Conservation (phyloP, 345 rosid species). For the Eucalyptus marginata region DNA sequence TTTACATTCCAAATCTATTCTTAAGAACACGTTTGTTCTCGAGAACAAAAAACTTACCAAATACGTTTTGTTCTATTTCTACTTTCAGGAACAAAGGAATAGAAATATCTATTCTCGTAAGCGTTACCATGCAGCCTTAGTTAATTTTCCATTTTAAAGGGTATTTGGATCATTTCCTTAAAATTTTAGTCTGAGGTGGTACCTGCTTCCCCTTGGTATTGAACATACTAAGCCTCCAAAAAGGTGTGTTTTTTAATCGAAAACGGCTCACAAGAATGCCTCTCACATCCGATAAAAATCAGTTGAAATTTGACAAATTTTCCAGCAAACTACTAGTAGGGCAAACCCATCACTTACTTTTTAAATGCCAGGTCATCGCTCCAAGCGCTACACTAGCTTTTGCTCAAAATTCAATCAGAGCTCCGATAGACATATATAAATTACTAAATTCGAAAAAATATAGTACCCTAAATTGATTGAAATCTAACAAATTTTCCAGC, state of each 20-base stretch:
- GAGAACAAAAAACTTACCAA: too few relatives aligned
- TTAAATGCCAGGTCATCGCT: neutral
- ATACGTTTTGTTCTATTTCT: too few relatives aligned
- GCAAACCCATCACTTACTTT: neutral
- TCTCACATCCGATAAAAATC: rapidly evolving
- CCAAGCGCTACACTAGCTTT: rapidly evolving
- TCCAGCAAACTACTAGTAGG: neutral
- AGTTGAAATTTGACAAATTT: neutral
- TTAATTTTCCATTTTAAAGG: neutral
- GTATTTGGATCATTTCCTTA: neutral
- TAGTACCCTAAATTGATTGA: neutral
- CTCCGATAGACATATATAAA: neutral
- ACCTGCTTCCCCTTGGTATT: neutral
- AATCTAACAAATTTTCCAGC: neutral
- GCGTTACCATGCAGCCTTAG: too few relatives aligned
- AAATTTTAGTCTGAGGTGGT: neutral
- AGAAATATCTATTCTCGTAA: too few relatives aligned
- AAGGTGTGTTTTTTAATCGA: neutral
- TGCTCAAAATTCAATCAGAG: neutral
- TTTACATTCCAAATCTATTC: too few relatives aligned
- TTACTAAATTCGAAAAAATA: neutral
- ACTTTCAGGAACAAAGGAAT: too few relatives aligned
- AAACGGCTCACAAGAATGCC: neutral
- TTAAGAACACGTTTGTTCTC: too few relatives aligned
- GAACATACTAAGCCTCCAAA: neutral